A percentile compares a stretch with the other conserved stretches of the same genome.
Evolutionary conservation across 2,329 filamentous ascomycete species (phyloP).

Genomic region (Clonostachys chloroleuca): DNA sequence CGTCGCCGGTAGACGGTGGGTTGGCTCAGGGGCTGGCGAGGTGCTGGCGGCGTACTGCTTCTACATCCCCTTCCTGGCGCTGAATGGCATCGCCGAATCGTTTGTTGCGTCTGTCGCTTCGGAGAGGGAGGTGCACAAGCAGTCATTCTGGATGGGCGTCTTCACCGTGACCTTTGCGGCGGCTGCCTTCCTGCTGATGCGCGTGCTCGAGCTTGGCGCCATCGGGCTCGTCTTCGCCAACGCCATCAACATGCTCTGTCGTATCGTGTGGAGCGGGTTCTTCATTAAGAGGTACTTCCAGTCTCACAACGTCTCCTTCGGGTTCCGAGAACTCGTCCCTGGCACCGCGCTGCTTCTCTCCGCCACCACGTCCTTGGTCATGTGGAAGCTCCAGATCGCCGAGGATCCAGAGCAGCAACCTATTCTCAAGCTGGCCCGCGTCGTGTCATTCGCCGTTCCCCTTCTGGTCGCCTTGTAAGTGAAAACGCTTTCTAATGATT

Average conservation of each 20-base stretch:
- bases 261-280: slow-evolving; percentile 72
- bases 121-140: slow-evolving; percentile 66
- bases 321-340: slow-evolving; percentile 17
- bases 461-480: slow-evolving; percentile 59
- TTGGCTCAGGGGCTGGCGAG: slow-evolving; percentile 63
- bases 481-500: slow-evolving; percentile 9
- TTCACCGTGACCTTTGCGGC: slow-evolving; percentile 75
- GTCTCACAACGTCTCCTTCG: slow-evolving; percentile 28
- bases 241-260: slow-evolving; percentile 80
- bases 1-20: slow-evolving; percentile 76
- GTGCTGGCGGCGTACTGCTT: slow-evolving; percentile 82
- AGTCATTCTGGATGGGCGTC: slow-evolving; percentile 78
- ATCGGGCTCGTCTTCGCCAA: slow-evolving; percentile 83
- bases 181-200: slow-evolving; percentile 71
- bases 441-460: slow-evolving; percentile 42
- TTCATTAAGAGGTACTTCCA: slow-evolving; percentile 69
- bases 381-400: slow-evolving; percentile 15
- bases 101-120: slow-evolving; percentile 88
- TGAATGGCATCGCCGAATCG: slow-evolving; percentile 88
- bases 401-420: slow-evolving; percentile 16
- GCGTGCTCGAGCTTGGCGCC: slow-evolving; percentile 66
- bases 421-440: slow-evolving; percentile 33
- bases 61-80: slow-evolving; percentile 86
- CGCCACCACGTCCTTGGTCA: slow-evolving; percentile 14
- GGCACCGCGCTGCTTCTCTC: slow-evolving; percentile 15